These are phyloP conservation scores for Suhomyces panamericanus DNA, from an alignment of 1,139 yeast genomes.

Conservation along the genomic window DNA sequence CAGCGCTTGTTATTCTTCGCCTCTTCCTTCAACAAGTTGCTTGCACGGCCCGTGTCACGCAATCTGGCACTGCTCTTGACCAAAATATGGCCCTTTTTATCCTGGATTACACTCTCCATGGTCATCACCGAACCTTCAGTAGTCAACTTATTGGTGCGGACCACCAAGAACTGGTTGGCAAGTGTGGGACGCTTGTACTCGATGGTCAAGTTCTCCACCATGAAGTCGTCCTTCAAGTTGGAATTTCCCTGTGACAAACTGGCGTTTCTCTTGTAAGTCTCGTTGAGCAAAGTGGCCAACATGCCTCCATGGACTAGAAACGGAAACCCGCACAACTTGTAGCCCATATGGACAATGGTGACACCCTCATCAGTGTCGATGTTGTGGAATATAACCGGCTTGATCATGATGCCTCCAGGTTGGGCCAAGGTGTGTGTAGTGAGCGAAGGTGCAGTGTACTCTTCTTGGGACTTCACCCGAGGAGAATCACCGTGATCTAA, in stretches of 20 bases:
- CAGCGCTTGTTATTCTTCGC: slow-evolving; percentile 1
- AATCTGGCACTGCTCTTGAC: slow-evolving; percentile 41
- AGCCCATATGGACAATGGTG: slow-evolving; percentile 75
- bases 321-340: slow-evolving; percentile 82
- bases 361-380: slow-evolving; percentile 57
- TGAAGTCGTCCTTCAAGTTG: slow-evolving; percentile 41
- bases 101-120: slow-evolving; percentile 37
- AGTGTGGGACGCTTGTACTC: slow-evolving; percentile 72
- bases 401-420: slow-evolving; percentile 79
- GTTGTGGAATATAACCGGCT: slow-evolving; percentile 71
- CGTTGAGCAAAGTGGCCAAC: slow-evolving; percentile 78
- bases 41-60: slow-evolving; percentile 43
- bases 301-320: slow-evolving; percentile 89
- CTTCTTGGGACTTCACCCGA: slow-evolving; percentile 28
- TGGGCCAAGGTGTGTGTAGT: slow-evolving; percentile 39
- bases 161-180: slow-evolving; percentile 75
- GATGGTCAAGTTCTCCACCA: slow-evolving; percentile 52
- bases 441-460: slow-evolving; percentile 30
- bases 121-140: slow-evolving; percentile 27
- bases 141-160: slow-evolving; percentile 49
- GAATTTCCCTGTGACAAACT: slow-evolving; percentile 36
- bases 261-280: slow-evolving; percentile 63
- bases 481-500: slow-evolving; percentile 22
- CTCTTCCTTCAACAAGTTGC: slow-evolving; percentile 11
- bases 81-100: slow-evolving; percentile 35